phyloP scores from a whole-genome alignment of 805 yeast genomes.

The Candida quercuum region DNA sequence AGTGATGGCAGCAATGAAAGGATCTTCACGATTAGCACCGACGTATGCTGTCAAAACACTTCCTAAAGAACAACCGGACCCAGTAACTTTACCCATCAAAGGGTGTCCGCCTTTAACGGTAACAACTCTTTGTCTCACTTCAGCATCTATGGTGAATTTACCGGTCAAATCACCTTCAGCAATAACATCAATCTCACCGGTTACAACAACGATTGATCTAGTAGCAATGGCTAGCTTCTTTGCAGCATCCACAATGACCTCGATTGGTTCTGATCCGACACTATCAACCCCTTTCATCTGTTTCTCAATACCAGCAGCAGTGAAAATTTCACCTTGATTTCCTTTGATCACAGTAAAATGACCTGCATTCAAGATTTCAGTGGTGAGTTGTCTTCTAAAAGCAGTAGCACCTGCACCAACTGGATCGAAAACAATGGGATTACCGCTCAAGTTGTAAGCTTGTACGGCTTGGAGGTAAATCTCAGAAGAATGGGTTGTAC shows the following conservation, averaged over 20 bases:
- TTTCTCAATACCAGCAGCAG: conserved; percentile 45
- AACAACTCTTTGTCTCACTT: conserved; percentile 25
- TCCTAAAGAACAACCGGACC: conserved; percentile 81
- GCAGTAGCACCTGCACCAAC: conserved; percentile 87
- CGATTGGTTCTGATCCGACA: conserved; percentile 16
- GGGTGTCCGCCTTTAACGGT: conserved; percentile 51
- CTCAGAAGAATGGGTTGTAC: conserved; percentile 48
- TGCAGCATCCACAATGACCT: conserved; percentile 35
- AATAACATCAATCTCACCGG: conserved; percentile 55
- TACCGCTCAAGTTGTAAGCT: conserved; percentile 49
- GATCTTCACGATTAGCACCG: conserved; percentile 8
- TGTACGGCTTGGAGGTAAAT: conserved; percentile 46
- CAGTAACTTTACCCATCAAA: conserved; percentile 66
- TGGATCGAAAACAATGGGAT: conserved; percentile 79
- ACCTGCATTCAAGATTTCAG: conserved; percentile 48
- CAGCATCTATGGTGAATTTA: conserved; percentile 11
- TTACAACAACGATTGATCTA: conserved; percentile 60
- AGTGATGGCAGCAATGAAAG: conserved; percentile 10
- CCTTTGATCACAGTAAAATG: conserved; percentile 72
- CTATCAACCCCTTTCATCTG: conserved; percentile 75
- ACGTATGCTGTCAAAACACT: conserved; percentile 28
- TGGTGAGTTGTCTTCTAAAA: conserved; percentile 46
- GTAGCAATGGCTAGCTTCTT: conserved; percentile 42
- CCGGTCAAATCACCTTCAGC: conserved; percentile 38
- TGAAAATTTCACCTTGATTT: conserved; percentile 71